These are phyloP conservation scores for Pinus albicaulis DNA, from an alignment of 75 land plant genomes.

Conservation along the genomic window DNA sequence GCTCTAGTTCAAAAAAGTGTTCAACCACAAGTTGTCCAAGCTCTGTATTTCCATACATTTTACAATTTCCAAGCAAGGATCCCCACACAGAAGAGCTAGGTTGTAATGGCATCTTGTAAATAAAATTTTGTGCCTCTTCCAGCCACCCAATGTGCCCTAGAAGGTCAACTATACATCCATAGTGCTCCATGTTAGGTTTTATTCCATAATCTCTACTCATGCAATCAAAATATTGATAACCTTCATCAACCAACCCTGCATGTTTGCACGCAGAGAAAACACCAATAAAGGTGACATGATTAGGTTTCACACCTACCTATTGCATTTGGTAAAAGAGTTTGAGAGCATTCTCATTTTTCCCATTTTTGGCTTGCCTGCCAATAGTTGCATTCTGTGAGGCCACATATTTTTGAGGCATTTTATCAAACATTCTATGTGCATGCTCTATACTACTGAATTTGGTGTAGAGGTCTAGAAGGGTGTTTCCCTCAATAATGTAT, in stretches of 20 bases:
- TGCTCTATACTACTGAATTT: no score
- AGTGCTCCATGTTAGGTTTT: slow-evolving; percentile 32
- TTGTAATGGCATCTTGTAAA: slow-evolving; percentile 35
- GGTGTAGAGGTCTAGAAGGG: no score
- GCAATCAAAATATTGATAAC: slow-evolving; percentile 15
- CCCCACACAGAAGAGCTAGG: slow-evolving; percentile 35
- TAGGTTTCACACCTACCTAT: slow-evolving; percentile 12
- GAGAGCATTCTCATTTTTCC: slow-evolving; percentile 4
- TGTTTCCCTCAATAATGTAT: no score
- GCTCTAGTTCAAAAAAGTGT: no score
- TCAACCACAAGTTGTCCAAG: no score
- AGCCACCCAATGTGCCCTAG: slow-evolving; percentile 23
- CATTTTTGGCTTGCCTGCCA: no score
- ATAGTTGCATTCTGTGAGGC: no score
- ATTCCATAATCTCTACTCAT: slow-evolving; percentile 21
- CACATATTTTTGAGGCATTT: no score
- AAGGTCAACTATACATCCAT: slow-evolving; percentile 37
- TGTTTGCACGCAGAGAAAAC: slow-evolving; percentile 43
- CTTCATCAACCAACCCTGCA: slow-evolving; percentile 30
- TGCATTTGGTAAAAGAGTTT: slow-evolving; percentile 25
- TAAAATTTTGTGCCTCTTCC: slow-evolving; percentile 17
- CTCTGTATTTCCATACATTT: neutral
- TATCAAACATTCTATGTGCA: slow-evolving; percentile 16
- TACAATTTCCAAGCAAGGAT: slow-evolving; percentile 37
- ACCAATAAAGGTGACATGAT: slow-evolving; percentile 24